These are phyloP conservation scores for Xerocomus minutiporus DNA, from an alignment of 1,284 basidiomycete species.

Conservation along the genomic window DNA sequence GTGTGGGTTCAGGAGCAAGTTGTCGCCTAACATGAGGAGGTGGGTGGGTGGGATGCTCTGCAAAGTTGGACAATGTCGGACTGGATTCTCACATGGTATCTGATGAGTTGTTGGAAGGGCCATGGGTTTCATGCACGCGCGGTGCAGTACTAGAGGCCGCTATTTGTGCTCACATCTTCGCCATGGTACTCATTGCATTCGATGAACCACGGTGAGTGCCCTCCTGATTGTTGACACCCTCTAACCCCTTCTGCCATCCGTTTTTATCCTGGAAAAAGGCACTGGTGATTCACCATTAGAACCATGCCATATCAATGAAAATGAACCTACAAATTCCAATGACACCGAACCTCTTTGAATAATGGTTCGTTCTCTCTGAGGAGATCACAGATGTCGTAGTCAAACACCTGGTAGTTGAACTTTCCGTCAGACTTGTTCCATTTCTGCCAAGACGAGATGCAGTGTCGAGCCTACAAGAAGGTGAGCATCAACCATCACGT, in stretches of 20 bases:
- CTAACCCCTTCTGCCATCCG: background rate
- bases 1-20: no score
- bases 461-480: background rate
- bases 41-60: no score
- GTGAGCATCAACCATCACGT: background rate
- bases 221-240: no score
- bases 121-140: no score
- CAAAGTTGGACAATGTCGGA: no score
- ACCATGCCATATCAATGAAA: background rate
- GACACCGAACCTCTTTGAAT: background rate
- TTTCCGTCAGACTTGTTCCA: background rate
- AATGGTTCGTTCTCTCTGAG: background rate
- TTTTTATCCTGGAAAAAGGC: background rate
- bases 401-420: background rate
- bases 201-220: background rate
- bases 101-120: no score
- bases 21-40: no score
- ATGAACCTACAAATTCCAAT: background rate
- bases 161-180: background rate
- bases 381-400: background rate
- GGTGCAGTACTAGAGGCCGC: background rate
- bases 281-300: background rate
- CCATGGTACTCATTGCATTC: background rate
- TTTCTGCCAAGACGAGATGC: background rate
- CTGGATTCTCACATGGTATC: no score